phyloP scores from a whole-genome alignment of 192 early-diverging fungal species.

The Umbelopsis sp. region DNA sequence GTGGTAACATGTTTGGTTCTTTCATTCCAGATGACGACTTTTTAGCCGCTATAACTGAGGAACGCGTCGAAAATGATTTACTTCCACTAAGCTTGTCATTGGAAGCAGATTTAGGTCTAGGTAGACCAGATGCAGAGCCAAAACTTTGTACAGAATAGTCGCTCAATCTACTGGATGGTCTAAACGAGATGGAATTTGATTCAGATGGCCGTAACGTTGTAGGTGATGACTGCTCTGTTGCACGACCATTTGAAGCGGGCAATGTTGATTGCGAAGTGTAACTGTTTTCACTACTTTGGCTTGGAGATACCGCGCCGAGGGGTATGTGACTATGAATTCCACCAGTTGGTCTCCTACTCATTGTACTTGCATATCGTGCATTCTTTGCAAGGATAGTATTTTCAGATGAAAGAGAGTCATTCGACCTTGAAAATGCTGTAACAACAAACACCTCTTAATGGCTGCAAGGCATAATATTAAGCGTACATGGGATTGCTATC shows the following conservation, averaged over 20 bases:
- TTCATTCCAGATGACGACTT: slow-evolving; percentile 14
- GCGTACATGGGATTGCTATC: too few relatives aligned
- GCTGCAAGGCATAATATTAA: not conserved
- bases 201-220: slow-evolving; percentile 26
- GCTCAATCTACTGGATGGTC: slow-evolving; percentile 32
- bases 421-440: slow-evolving; percentile 11
- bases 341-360: not conserved
- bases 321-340: not conserved
- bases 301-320: slow-evolving; percentile 17
- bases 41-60: not conserved
- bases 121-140: slow-evolving; percentile 14
- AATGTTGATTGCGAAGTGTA: slow-evolving; percentile 28
- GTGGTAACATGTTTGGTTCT: slow-evolving; percentile 19
- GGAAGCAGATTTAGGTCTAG: slow-evolving; percentile 9
- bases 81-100: not conserved
- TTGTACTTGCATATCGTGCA: not conserved
- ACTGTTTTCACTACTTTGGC: slow-evolving; percentile 35
- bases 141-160: slow-evolving; percentile 36
- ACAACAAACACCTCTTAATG: not conserved
- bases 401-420: slow-evolving; percentile 18
- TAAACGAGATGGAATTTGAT: slow-evolving; percentile 28
- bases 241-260: slow-evolving; percentile 10
- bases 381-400: slow-evolving; percentile 1
- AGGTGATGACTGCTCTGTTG: slow-evolving; percentile 17
- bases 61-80: slow-evolving; percentile 8